Conservation (phyloP, 495 filamentous ascomycete species). For the Talaromyces proteolyticus region DNA sequence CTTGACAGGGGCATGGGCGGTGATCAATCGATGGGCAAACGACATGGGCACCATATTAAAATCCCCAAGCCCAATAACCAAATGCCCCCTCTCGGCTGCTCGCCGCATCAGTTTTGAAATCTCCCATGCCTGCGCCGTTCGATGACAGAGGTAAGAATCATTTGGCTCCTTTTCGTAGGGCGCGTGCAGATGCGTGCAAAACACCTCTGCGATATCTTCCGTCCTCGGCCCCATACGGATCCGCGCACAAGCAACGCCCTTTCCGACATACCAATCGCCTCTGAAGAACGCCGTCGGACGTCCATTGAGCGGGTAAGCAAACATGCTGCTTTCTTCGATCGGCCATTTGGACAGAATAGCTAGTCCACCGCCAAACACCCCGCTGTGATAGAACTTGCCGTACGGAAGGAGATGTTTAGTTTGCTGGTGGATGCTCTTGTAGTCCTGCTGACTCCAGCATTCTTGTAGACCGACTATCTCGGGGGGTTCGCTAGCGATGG, state of each 20-base stretch:
- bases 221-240: constrained; percentile 63
- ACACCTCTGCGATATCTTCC: constrained; percentile 78
- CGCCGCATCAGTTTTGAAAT: constrained; percentile 85
- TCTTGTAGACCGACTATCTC: constrained; percentile 93
- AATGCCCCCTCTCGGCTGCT: constrained; percentile 76
- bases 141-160: constrained; percentile 85
- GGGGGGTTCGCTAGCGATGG: constrained; percentile 58
- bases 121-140: constrained; percentile 95
- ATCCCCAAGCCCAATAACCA: constrained; percentile 82
- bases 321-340: constrained; percentile 88
- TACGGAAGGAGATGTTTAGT: constrained; percentile 79
- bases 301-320: constrained; percentile 85
- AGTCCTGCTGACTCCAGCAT: constrained; percentile 92
- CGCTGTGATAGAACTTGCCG: constrained; percentile 89
- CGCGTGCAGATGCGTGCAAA: constrained; percentile 91
- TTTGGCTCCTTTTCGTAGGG: constrained; percentile 76
- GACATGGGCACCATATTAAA: constrained; percentile 93
- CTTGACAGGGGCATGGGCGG: constrained; percentile 66
- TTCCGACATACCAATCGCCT: constrained; percentile 89
- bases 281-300: constrained; percentile 88
- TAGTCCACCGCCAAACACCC: constrained; percentile 82
- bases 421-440: constrained; percentile 68
- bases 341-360: constrained; percentile 95
- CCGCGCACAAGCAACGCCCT: constrained; percentile 83
- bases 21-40: constrained; percentile 80